Base-by-base conservation (phyloP, 2,329 filamentous ascomycete genomes). In the Neofusicoccum sp. region DNA sequence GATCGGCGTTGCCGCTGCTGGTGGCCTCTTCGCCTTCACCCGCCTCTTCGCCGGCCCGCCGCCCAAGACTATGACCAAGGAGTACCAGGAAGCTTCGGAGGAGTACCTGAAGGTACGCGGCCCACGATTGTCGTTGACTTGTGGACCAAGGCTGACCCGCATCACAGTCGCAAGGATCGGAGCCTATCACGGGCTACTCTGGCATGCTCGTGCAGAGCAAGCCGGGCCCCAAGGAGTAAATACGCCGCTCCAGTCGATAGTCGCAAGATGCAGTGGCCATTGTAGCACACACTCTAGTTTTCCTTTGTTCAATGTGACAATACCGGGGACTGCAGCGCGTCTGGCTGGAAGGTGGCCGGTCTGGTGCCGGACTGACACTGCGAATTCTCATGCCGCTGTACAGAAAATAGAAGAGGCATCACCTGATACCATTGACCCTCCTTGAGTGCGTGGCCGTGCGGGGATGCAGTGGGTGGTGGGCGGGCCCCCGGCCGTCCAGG, bases 61-160 rank as follows among this genome's bases (percentile, higher is more conserved):
- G 65, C 95, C 95, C 68, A 82, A 83, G 77, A 96, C 93, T 72
- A 96, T 99, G 93, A 93, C 83, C 81, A 90, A 91, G 84, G 95
- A 99, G 80, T 98, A 90, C 86, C 91, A 99, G 82, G 92, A 98
- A 83, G 89, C 89, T 69, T 85, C 88, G 69, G 96, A 99, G 80
- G 95, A 97, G 82, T 95, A 90, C 79, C 84, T 97, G 77, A 93
- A 87, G 86, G 93, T 96, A 81, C 71, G 86, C 79, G 61, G 16
- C 41, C 41, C n/a, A 36, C 49, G 26, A 30, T 11, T 11, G 30
- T 26, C 9, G 24, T 33, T 12, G 31, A n/a, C 7, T 12, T 4
- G 24, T 28, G 12, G 33, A 24, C 48, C 6, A 12, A 34, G 58
- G 28, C 63, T 64, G 53, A 64, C 65, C 62, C 43, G 33, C 31